Conservation (phyloP, 306 rosid genomes). For the Pueraria montana region DNA sequence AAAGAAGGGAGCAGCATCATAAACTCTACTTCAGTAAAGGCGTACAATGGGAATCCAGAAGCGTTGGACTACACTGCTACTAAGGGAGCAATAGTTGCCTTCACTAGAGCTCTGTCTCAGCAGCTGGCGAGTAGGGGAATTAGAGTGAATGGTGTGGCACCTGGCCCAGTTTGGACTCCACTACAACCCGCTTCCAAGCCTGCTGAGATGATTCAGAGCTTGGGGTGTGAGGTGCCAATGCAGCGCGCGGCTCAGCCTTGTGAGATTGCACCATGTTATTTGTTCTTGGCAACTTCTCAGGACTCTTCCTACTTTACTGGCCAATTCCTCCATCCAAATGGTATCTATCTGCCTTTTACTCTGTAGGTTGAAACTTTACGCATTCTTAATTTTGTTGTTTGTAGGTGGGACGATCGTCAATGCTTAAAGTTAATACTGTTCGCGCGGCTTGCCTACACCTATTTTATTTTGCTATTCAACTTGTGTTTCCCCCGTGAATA, state of each 20-base stretch:
- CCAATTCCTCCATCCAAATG: conserved; percentile 71
- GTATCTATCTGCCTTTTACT: conserved; percentile 18
- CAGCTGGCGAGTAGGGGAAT: conserved; percentile 61
- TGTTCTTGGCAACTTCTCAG: conserved; percentile 62
- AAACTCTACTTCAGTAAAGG: conserved; percentile 65
- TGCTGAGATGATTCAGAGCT: conserved; percentile 48
- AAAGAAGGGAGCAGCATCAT: conserved; percentile 69
- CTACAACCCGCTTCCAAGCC: conserved; percentile 59
- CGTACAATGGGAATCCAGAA: conserved; percentile 55
- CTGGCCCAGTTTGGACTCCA: conserved; percentile 76
- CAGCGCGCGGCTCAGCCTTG: conserved; percentile 64
- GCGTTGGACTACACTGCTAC: conserved; percentile 59
- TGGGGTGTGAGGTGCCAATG: conserved; percentile 66
- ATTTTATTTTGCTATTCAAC: not conserved
- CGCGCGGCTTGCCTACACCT: too few relatives aligned
- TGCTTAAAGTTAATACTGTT: too few relatives aligned
- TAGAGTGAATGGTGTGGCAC: conserved; percentile 74
- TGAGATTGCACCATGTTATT: conserved; percentile 68
- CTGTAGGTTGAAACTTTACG: too few relatives aligned
- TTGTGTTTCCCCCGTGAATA: conserved; percentile 5
- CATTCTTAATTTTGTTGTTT: not conserved
- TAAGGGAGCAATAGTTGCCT: conserved; percentile 67
- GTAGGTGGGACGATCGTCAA: conserved; percentile 59
- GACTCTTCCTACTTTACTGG: conserved; percentile 67
- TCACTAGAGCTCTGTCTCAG: conserved; percentile 61